Evolutionary conservation across 768 basidiomycete genomes (phyloP).

Genomic region (Mycena venus): DNA sequence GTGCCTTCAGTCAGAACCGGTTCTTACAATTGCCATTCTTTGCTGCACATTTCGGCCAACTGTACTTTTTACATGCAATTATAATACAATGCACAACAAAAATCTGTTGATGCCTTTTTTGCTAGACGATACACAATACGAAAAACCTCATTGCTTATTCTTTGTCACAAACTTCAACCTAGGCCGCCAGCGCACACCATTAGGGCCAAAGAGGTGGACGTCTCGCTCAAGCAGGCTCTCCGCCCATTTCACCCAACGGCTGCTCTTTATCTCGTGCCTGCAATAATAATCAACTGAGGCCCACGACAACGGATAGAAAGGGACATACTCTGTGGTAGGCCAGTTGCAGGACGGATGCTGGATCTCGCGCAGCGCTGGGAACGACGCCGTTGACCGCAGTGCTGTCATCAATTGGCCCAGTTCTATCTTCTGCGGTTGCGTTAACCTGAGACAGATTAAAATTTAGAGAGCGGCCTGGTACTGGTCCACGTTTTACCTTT

Average conservation of each 20-base stretch:
- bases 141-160: not conserved
- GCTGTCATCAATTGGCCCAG: not conserved
- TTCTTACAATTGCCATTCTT: too few relatives aligned
- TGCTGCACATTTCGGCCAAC: too few relatives aligned
- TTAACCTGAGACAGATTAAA: not conserved
- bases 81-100: too few relatives aligned
- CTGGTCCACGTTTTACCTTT: not conserved
- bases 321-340: not conserved
- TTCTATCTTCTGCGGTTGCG: not conserved
- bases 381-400: not conserved
- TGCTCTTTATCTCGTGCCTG: not conserved
- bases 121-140: too few relatives aligned
- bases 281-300: not conserved
- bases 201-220: not conserved
- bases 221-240: not conserved
- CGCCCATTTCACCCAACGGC: not conserved
- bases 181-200: not conserved
- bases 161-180: slow-evolving; percentile 5
- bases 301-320: not conserved
- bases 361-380: slow-evolving; percentile 13
- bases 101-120: too few relatives aligned
- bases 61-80: too few relatives aligned
- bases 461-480: not conserved
- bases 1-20: too few relatives aligned
- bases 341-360: not conserved